A percentile compares a stretch with the other conserved stretches of the same genome.
Evolutionary conservation across 306 rosid genomes (phyloP).

Genomic region (Lagenaria siceraria): DNA sequence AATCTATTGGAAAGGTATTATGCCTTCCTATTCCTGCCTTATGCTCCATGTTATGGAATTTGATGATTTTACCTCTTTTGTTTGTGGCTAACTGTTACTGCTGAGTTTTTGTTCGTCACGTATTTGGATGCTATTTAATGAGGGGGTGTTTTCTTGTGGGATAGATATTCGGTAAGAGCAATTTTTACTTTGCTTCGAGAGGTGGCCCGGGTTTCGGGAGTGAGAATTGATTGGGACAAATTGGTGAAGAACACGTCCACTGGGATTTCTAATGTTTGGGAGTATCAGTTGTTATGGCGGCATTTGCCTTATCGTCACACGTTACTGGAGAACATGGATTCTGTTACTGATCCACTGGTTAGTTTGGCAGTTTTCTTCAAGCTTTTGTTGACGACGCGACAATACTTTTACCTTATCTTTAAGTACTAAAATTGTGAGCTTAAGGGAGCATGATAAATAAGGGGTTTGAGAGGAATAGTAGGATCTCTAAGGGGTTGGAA

Average conservation of each 20-base stretch:
- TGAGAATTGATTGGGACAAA: conserved; percentile 60
- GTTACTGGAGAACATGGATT: conserved; percentile 19
- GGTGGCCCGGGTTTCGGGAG: conserved; percentile 24
- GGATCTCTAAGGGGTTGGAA: no score
- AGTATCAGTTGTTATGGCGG: conserved; percentile 87
- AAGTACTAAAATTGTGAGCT: not conserved
- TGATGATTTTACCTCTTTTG: not conserved
- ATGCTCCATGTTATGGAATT: not conserved
- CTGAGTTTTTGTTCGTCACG: not conserved
- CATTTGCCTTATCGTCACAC: conserved; percentile 59
- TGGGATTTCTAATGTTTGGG: conserved; percentile 67
- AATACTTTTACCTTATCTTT: not conserved
- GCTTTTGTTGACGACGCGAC: not conserved
- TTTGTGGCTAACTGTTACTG: not conserved
- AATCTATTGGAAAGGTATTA: conserved; percentile 41
- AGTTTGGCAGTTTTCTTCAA: conserved; percentile 4
- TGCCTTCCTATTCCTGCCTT: not conserved
- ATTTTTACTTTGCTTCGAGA: conserved; percentile 62
- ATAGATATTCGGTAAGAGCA: conserved; percentile 42
- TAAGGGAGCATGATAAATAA: not conserved
- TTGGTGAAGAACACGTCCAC: conserved; percentile 54
- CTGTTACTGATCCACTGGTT: conserved; percentile 48
- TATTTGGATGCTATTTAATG: not conserved
- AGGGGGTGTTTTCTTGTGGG: not conserved
- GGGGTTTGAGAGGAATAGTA: no score